Evolutionary conservation across 208 protist genomes (phyloP).

Genomic region (Trypanosoma cruzi): DNA sequence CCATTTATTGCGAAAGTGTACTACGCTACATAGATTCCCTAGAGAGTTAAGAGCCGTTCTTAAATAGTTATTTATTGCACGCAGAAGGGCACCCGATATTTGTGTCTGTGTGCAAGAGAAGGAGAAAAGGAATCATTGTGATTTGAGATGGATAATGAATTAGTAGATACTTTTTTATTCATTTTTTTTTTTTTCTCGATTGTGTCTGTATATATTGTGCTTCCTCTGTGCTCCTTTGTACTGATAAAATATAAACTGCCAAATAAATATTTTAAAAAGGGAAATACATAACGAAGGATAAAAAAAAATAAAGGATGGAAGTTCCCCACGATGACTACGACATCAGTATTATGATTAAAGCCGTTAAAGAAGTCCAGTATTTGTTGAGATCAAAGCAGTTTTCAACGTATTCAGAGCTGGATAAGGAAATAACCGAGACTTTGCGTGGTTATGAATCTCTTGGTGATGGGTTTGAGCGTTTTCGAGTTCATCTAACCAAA

Average conservation of each 20-base stretch:
- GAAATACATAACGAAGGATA: neutral
- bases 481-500: conserved; percentile 65
- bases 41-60: conserved; percentile 18
- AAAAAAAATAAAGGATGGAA: conserved; percentile 45
- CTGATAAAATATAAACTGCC: neutral
- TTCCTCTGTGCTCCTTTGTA: neutral
- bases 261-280: too few relatives aligned
- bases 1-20: conserved; percentile 46
- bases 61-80: neutral
- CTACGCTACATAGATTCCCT: conserved; percentile 44
- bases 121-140: neutral
- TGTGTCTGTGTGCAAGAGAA: neutral
- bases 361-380: conserved; percentile 67
- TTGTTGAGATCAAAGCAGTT: conserved; percentile 56
- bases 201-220: neutral
- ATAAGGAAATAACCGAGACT: conserved; percentile 71
- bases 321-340: conserved; percentile 82
- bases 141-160: too few relatives aligned
- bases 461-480: conserved; percentile 82
- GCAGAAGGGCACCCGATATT: too few relatives aligned
- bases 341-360: conserved; percentile 68
- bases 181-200: neutral
- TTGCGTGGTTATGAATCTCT: conserved; percentile 69
- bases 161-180: too few relatives aligned
- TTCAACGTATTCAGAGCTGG: conserved; percentile 80